Evolutionary conservation across 2,329 filamentous ascomycete genomes (phyloP).

Genomic region (Furcasterigmium sp.): DNA sequence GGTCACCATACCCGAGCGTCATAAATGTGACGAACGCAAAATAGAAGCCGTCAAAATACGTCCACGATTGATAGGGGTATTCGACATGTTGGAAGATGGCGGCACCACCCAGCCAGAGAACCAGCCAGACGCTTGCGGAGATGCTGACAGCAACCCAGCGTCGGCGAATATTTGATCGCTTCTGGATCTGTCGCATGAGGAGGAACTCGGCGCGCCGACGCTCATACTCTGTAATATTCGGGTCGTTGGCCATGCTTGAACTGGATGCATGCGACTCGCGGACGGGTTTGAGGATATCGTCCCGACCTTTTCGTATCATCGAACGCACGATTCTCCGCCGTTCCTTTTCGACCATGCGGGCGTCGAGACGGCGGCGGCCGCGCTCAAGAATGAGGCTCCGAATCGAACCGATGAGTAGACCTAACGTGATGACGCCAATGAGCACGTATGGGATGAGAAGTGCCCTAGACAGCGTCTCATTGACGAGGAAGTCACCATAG

Average conservation of each 20-base stretch:
- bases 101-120: conserved; percentile 78
- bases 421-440: conserved; percentile 76
- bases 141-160: conserved; percentile 69
- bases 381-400: conserved; percentile 59
- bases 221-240: conserved; percentile 39
- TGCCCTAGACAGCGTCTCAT: conserved; percentile 54
- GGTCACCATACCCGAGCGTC: conserved; percentile 84
- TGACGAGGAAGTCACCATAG: conserved; percentile 49
- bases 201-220: conserved; percentile 67
- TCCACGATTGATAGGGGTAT: conserved; percentile 51
- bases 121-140: conserved; percentile 62
- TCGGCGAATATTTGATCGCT: conserved; percentile 56
- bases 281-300: conserved; percentile 46
- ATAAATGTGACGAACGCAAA: conserved; percentile 74
- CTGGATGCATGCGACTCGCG: conserved; percentile 9
- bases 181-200: conserved; percentile 77
- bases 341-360: conserved; percentile 56
- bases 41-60: conserved; percentile 78
- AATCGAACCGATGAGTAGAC: conserved; percentile 77
- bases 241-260: conserved; percentile 2
- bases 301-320: conserved; percentile 39
- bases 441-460: conserved; percentile 81
- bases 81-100: conserved; percentile 61
- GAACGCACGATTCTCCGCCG: conserved; percentile 41
- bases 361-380: conserved; percentile 46